Evolutionary conservation across 1,284 basidiomycete species (phyloP).

Genomic region (Uromyces viciae-fabae): DNA sequence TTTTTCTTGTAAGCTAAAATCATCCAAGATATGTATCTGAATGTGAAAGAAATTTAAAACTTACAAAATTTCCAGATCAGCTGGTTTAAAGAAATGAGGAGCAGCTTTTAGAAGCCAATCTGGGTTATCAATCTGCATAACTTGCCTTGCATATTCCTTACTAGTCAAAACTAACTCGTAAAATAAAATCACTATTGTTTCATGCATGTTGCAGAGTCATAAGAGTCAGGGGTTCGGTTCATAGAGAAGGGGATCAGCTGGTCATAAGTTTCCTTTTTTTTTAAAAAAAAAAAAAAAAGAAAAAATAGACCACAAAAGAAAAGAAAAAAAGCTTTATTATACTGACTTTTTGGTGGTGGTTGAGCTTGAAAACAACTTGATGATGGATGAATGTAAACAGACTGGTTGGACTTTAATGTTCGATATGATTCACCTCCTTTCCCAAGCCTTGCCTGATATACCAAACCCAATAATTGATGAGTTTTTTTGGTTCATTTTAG

Average conservation of each 20-base stretch:
- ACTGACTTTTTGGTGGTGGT: slow-evolving; percentile 71
- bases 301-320: not conserved
- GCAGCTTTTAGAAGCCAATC: slow-evolving; percentile 90
- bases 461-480: no score
- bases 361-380: slow-evolving; percentile 91
- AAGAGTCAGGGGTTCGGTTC: not conserved
- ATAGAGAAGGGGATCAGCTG: no score
- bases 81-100: slow-evolving; percentile 84
- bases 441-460: slow-evolving; percentile 50
- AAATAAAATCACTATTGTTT: slow-evolving; percentile 66
- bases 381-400: slow-evolving; percentile 93
- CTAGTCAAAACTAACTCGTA: slow-evolving; percentile 74
- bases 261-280: not conserved
- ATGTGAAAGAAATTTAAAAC: no score
- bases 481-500: no score
- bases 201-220: not conserved
- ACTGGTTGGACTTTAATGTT: slow-evolving; percentile 88
- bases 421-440: slow-evolving; percentile 53
- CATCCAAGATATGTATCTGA: not conserved
- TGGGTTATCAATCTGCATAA: slow-evolving; percentile 90
- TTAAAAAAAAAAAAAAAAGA: not conserved
- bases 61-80: slow-evolving; percentile 37
- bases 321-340: not conserved
- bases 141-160: slow-evolving; percentile 68
- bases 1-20: no score